Base-by-base conservation (phyloP, 225 moss, liverwort and hornwort species). In the Straminergon stramineum region DNA sequence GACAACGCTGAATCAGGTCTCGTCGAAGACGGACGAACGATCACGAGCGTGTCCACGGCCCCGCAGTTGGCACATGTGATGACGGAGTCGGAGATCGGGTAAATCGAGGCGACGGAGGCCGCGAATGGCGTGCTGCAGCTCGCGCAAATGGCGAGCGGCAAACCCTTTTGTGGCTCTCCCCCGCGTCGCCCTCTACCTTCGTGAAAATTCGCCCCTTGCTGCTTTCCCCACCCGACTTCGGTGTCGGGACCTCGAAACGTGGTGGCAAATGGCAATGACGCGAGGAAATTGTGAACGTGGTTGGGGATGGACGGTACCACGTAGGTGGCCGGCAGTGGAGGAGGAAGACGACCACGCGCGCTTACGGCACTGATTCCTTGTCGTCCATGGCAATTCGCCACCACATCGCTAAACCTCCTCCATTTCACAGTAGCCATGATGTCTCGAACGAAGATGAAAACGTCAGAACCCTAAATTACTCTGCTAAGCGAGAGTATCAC, bases 401-500 rank as follows among this genome's bases (percentile, higher is more conserved):
- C 80, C 78, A 92, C 88, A 82, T 96, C 96, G 89, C 95, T 96
- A 52, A 96, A 92, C 92, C 92, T 95, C 93, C 90, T 95, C 96
- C 95, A 98, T 73, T 93, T 96, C 87, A 91, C 93, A 68, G 92
- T 88, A 71, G 94, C 96, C 97, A 98, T 98, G 86, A 82, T 74
- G 70, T 17, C 89, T 75, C 84, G 10, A 51, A 41, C 4, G n/a
- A 69, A 88, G 60, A 60, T 34, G 52, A 32, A 76, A 75, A 71
- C 43, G 26, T 30, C 86, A 79, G 48, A 92, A 88, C 92, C 92
- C 92, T 92, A 92, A 88, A 41, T 65, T 11, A n/a, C 67, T 70
- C 28, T 39, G 64, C 86, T 86, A 81, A 27, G 41, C 79, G 41
- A 37, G 65, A 83, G 43, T 24, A 31, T 77, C 63, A 55, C 21